Evolutionary conservation across 208 protist genomes (phyloP), one percentile per base, ranked within the genome.

Genomic region (Wallacemonas collosoma): DNA sequence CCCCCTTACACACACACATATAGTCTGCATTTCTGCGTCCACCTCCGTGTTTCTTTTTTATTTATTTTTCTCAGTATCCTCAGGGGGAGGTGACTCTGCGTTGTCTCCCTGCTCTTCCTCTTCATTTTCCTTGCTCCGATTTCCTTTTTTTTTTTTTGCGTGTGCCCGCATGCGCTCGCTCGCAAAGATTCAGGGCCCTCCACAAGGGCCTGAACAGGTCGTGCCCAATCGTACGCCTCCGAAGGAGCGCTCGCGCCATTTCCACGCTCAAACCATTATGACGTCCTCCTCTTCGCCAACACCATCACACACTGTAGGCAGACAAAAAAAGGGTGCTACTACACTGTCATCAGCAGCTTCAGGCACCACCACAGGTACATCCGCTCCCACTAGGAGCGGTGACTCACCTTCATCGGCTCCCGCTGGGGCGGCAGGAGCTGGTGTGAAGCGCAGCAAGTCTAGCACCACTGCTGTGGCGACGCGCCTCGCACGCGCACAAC

Each of bases 1-100:
- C 26, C 26, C 26, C 26, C 26, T 26, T 26, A 26, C 26, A 26
- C 26, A 26, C 26, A 26, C 26, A 26, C 0, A 26, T 26, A 26
- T 26, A 26, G 26, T 26, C 26, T 26, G 26, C 26, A 26, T 26
- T 0, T 26, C 26, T 63, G 73, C 43, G 12, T 78, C 51, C 38
- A 44, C 38, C 15, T 26, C 45, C 68, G 68, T 58, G 48, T 68
- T 41, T 64, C 56, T 76, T 6, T 65, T 62, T 26, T 26, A 0
- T 26, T 26, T 26, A 1, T 26, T 0, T 26, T 57, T 69, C 39
- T 64, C 71, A 50, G 4, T 14, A 8, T 38, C 2, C 45, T 54
- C 67, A 72, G 38, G 26, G 26, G 26, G 26, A 0, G 26, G 26
- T 26, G 26, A 26, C 26, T 26, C 26, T 26, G 26, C 26, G 26